phyloP scores from a whole-genome alignment of 345 rosid genomes.

The Geranium brycei region DNA sequence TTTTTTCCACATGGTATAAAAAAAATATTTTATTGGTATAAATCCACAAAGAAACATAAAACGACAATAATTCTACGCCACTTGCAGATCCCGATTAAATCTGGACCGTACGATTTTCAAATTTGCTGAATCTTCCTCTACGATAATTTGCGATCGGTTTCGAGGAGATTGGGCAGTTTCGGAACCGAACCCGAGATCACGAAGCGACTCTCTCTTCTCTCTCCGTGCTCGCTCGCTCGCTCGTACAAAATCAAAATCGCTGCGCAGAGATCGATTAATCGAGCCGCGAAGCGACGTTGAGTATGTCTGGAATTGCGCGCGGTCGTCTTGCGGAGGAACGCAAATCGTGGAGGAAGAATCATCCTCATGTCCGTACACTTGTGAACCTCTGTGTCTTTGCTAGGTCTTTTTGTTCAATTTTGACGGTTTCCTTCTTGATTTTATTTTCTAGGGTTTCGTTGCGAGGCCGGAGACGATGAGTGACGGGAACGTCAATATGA shows the following conservation, averaged over 20 bases:
- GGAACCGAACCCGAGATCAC: neutral
- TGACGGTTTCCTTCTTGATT: neutral
- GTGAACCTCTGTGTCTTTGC: neutral
- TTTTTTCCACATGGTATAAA: too few species aligned
- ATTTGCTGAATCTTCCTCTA: neutral
- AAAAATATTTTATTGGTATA: too few species aligned
- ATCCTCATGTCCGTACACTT: slow-evolving; percentile 63
- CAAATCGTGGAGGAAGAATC: slow-evolving; percentile 91
- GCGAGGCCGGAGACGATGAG: slow-evolving; percentile 77
- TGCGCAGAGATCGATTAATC: too few species aligned
- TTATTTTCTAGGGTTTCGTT: slow-evolving; percentile 60
- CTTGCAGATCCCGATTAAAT: neutral
- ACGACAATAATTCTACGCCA: neutral
- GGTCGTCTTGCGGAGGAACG: slow-evolving; percentile 92
- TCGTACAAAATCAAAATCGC: neutral
- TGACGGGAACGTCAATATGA: slow-evolving; percentile 76
- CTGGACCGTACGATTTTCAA: slow-evolving; percentile 11
- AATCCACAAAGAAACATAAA: too few species aligned
- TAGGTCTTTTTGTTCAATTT: neutral
- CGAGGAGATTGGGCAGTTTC: neutral
- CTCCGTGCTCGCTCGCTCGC: too few species aligned
- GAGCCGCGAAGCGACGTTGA: slow-evolving; percentile 1
- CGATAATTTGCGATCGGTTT: neutral
- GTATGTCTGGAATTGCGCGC: slow-evolving; percentile 88
- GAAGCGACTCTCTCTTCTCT: neutral